A percentile compares a stretch with the other conserved stretches of the same genome.
These are phyloP conservation scores for Ormosia emarginata DNA, from an alignment of 306 rosid genomes.

Conservation along the genomic window DNA sequence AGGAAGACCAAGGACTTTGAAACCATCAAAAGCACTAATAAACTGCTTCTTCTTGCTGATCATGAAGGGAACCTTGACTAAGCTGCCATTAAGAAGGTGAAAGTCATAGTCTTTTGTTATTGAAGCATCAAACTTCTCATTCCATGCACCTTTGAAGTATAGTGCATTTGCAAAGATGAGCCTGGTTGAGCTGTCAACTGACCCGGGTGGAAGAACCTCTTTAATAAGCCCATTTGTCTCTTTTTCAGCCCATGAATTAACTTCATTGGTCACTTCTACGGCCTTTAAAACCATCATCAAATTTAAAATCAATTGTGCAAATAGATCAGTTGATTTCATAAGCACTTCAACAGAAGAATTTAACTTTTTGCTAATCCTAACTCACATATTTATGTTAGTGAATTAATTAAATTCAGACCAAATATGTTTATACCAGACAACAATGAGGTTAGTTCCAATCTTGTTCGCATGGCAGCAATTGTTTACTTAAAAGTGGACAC, in stretches of 20 bases:
- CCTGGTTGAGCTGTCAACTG: constrained; percentile 43
- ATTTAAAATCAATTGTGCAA: neutral
- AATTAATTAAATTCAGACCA: neutral
- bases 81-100: constrained; percentile 54
- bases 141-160: constrained; percentile 86
- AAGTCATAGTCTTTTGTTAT: constrained; percentile 54
- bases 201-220: constrained; percentile 59
- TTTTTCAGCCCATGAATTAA: constrained; percentile 74
- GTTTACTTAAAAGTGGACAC: neutral
- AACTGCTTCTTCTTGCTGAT: constrained; percentile 50
- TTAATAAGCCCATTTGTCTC: constrained; percentile 69
- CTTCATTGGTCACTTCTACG: constrained; percentile 52
- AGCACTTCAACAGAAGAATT: neutral
- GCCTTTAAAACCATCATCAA: constrained; percentile 41
- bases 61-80: constrained; percentile 74
- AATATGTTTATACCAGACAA: neutral
- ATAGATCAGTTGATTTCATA: neutral
- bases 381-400: neutral
- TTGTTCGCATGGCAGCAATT: neutral
- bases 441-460: neutral
- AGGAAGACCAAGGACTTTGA: constrained; percentile 70
- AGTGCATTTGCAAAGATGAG: constrained; percentile 75
- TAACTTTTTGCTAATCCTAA: neutral
- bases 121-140: constrained; percentile 53
- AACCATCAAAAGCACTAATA: constrained; percentile 45